Base-by-base conservation (phyloP, 1,284 basidiomycete species). In the Hemileia vastatrix region DNA sequence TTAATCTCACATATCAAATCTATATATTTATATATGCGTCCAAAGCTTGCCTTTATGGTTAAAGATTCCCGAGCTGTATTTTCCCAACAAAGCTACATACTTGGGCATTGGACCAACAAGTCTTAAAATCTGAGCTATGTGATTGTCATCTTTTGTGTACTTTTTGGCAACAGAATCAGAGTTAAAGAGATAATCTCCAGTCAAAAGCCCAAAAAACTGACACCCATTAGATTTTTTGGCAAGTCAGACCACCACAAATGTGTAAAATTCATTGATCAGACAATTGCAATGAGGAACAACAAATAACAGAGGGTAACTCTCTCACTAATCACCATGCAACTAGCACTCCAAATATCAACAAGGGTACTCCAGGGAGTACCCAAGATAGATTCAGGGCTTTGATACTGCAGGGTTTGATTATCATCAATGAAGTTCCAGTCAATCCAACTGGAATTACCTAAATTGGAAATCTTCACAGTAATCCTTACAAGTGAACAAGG, bases 61-160 rank as follows among this genome's bases (percentile, higher is more conserved):
- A 80, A 98, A 98, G 74, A 97, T 90, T 75, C 97, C 93, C 58
- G 85, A 83, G 66, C 85, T 88, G 79, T 96, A 97, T 76, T 95
- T 97, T 51, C 95, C 95, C 2, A 85, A 83, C 69, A 95, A 84
- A 1, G 91, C 90, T 50, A 98, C 79, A 56, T 80, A 81, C 72
- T 86, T 86, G 8, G 93, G 90, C 75, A 82, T 81, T 72, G 95
- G 90, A 55, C 94, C 95, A 70, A 97, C 80, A 15, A 98, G 82
- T 78, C 98, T 94, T 77, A 97, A 91, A 71, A 98, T 90, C 79
- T 98, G 94, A 3, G 95, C 94, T 64, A 98, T 90, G 74, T 98
- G 94, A 75, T 98, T 94, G 77, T 98, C 94, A 77, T 98, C 95
- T 78, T 96, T 95, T 79, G 84, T 86, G 76, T 91, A 93, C n/a